These are phyloP conservation scores for Metarhizium album DNA, from an alignment of 2,329 filamentous ascomycete genomes.

Conservation along the genomic window DNA sequence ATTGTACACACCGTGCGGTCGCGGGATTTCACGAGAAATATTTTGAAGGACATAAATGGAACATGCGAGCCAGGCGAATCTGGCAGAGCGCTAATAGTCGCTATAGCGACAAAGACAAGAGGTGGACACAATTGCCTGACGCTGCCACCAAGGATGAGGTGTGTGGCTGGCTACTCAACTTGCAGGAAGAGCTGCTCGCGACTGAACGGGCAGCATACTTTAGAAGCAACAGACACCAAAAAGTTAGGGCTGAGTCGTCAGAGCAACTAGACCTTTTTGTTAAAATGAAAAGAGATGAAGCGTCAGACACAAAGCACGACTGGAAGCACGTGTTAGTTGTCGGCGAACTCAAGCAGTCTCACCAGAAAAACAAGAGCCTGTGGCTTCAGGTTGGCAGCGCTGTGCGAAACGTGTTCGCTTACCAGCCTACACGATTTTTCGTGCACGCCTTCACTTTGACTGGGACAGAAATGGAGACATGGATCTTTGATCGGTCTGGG, in stretches of 20 bases:
- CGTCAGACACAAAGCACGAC: too few species aligned
- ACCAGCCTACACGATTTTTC: conserved; percentile 1
- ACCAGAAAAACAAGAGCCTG: conserved; percentile 2
- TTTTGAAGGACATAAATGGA: conserved; percentile 1
- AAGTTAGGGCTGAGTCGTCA: not conserved
- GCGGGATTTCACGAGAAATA: not conserved
- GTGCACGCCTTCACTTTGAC: not conserved
- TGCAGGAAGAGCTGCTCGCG: not conserved
- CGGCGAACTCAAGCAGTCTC: conserved; percentile 1
- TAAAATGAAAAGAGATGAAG: too few species aligned
- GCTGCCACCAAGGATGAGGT: conserved; percentile 1
- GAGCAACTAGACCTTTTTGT: too few species aligned
- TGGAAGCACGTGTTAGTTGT: not conserved
- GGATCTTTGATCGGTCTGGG: conserved; percentile 6
- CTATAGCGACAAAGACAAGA: not conserved
- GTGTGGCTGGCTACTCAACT: not conserved
- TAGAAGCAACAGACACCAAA: conserved; percentile 1
- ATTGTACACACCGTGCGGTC: not conserved
- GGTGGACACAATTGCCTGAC: conserved; percentile 2
- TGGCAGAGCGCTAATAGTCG: not conserved
- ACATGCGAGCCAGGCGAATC: conserved; percentile 1
- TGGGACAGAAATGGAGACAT: conserved; percentile 3
- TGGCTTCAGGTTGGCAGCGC: conserved; percentile 4
- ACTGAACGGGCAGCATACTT: conserved; percentile 1
- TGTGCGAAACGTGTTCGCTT: conserved; percentile 2